Conservation (phyloP, 768 basidiomycete species). For the Tulasnella sp. region DNA sequence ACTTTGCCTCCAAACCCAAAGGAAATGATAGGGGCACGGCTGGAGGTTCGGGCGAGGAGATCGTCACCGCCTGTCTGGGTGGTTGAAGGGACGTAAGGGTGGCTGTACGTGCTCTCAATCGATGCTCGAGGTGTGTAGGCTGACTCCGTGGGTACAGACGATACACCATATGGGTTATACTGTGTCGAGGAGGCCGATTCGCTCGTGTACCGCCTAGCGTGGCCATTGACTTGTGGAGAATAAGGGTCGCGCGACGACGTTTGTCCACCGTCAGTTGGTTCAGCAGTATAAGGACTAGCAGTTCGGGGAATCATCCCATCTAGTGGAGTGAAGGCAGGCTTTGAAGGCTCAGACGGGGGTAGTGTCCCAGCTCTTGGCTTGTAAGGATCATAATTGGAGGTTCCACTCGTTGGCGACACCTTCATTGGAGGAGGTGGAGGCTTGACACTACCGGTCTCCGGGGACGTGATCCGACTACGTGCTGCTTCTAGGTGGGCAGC, state of each 20-base stretch:
- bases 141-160: background rate
- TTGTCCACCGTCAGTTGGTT: constrained; percentile 24
- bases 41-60: constrained; percentile 61
- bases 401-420: background rate
- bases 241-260: constrained; percentile 34
- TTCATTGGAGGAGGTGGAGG: background rate
- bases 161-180: constrained; percentile 1
- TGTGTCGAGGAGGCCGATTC: background rate
- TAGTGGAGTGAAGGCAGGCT: background rate
- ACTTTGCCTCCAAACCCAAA: constrained; percentile 94
- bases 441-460: background rate
- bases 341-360: background rate
- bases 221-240: background rate
- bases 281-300: constrained; percentile 20
- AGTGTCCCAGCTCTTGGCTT: constrained; percentile 4
- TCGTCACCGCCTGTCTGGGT: constrained; percentile 77
- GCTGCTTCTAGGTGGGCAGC: constrained; percentile 8
- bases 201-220: background rate
- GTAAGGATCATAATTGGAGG: constrained; percentile 3
- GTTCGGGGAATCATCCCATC: background rate
- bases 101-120: background rate
- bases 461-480: background rate
- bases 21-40: constrained; percentile 65
- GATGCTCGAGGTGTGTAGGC: constrained; percentile 2
- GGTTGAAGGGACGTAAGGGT: constrained; percentile 71